Evolutionary conservation across 1,139 yeast genomes (phyloP).

Genomic region (Candida smagusa): DNA sequence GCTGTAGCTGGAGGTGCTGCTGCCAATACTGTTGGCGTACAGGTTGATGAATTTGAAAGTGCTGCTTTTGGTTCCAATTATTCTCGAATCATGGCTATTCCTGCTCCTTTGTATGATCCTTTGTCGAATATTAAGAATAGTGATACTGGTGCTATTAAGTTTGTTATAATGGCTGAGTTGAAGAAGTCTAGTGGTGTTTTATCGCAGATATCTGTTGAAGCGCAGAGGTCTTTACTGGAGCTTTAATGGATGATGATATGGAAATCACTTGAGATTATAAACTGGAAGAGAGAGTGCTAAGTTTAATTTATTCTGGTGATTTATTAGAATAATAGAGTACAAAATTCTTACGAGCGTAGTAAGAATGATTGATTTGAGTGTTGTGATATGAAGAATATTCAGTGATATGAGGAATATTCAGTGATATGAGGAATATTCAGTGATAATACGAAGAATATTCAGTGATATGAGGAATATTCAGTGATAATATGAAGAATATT

Average conservation of each 20-base stretch:
- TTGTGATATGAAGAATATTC: no score
- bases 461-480: no score
- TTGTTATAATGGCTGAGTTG: slow-evolving; percentile 26
- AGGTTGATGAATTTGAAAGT: slow-evolving; percentile 57
- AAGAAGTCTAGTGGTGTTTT: slow-evolving; percentile 14
- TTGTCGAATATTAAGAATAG: slow-evolving; percentile 41
- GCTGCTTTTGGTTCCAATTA: slow-evolving; percentile 84
- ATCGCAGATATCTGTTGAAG: no score
- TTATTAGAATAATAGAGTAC: not conserved
- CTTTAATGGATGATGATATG: no score
- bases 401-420: no score
- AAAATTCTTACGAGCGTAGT: not conserved
- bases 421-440: no score
- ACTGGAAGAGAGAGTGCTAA: no score
- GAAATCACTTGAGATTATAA: no score
- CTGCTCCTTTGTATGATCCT: slow-evolving; percentile 66
- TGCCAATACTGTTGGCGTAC: slow-evolving; percentile 15
- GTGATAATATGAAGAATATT: no score
- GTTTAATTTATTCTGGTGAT: no score
- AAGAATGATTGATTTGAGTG: not conserved
- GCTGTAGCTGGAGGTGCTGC: slow-evolving; percentile 27
- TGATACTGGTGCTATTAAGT: slow-evolving; percentile 31
- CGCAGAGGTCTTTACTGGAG: no score
- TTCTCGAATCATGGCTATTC: slow-evolving; percentile 67
- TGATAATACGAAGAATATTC: no score